Conservation (phyloP, 768 basidiomycete genomes). For the Suillus sp. region DNA sequence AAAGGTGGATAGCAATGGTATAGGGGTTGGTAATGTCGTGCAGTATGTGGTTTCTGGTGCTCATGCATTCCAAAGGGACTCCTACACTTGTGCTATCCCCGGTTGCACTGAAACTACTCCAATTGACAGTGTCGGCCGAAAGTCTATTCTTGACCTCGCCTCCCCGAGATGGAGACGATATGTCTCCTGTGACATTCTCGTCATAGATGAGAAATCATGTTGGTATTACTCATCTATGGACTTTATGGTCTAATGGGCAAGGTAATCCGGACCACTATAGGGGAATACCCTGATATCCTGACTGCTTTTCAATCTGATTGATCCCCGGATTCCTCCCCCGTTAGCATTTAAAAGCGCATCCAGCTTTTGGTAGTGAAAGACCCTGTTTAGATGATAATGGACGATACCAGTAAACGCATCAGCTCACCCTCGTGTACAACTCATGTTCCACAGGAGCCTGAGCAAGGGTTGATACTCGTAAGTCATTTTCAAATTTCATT, state of each 20-base stretch:
- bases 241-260: neutral
- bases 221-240: neutral
- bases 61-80: neutral
- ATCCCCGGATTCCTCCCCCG: neutral
- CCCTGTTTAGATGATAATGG: neutral
- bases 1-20: neutral
- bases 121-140: conserved; percentile 1
- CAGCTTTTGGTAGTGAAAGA: neutral
- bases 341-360: neutral
- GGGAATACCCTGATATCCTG: neutral
- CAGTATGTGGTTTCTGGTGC: neutral
- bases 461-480: conserved; percentile 23
- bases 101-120: neutral
- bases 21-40: neutral
- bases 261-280: neutral
- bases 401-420: neutral
- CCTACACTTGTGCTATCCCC: neutral
- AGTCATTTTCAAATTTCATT: neutral
- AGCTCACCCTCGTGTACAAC: neutral
- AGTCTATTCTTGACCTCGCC: neutral
- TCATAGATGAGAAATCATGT: neutral
- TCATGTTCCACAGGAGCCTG: conserved; percentile 1
- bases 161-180: neutral
- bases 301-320: neutral
- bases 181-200: neutral